phyloP scores from a whole-genome alignment of 2,329 filamentous ascomycete species.

The Fusarium sp. region DNA sequence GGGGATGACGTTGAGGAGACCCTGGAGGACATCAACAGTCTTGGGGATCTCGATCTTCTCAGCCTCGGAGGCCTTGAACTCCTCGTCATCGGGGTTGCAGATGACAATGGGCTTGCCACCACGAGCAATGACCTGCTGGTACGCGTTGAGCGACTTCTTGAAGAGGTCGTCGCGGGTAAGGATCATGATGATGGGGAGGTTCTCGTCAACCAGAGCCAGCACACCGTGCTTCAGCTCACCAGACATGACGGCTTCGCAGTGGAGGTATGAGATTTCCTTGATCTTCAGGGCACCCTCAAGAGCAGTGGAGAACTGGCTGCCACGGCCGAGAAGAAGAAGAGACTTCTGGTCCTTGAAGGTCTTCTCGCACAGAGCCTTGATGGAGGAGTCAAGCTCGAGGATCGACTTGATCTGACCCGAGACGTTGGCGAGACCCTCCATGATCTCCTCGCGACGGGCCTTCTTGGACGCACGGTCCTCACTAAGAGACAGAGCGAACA shows the following conservation, averaged over 20 bases:
- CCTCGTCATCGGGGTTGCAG: slow-evolving; percentile 89
- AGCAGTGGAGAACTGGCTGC: slow-evolving; percentile 95
- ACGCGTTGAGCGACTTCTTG: slow-evolving; percentile 98
- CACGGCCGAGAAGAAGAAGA: slow-evolving; percentile 90
- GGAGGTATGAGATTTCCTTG: slow-evolving; percentile 99
- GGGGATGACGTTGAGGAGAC: slow-evolving; percentile 96
- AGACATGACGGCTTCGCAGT: slow-evolving; percentile 99
- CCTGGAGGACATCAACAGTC: slow-evolving; percentile 95
- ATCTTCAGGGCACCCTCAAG: slow-evolving; percentile 98
- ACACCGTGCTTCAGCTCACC: slow-evolving; percentile 99
- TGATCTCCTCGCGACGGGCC: slow-evolving; percentile 92
- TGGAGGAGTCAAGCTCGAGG: slow-evolving; percentile 88
- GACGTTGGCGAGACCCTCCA: slow-evolving; percentile 88
- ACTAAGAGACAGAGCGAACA: slow-evolving; percentile 96
- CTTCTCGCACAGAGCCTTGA: slow-evolving; percentile 93
- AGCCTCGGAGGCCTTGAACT: slow-evolving; percentile 88
- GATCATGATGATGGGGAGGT: slow-evolving; percentile 99
- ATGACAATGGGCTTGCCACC: slow-evolving; percentile 97
- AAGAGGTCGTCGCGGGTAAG: slow-evolving; percentile 96
- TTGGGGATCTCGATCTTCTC: slow-evolving; percentile 98
- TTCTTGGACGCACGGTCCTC: slow-evolving; percentile 97
- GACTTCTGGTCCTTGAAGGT: slow-evolving; percentile 98
- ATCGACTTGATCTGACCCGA: slow-evolving; percentile 93
- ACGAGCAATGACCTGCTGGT: slow-evolving; percentile 98
- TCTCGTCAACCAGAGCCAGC: slow-evolving; percentile 95